phyloP scores from a whole-genome alignment of 2,329 filamentous ascomycete genomes.

The Monosporascus sp. region DNA sequence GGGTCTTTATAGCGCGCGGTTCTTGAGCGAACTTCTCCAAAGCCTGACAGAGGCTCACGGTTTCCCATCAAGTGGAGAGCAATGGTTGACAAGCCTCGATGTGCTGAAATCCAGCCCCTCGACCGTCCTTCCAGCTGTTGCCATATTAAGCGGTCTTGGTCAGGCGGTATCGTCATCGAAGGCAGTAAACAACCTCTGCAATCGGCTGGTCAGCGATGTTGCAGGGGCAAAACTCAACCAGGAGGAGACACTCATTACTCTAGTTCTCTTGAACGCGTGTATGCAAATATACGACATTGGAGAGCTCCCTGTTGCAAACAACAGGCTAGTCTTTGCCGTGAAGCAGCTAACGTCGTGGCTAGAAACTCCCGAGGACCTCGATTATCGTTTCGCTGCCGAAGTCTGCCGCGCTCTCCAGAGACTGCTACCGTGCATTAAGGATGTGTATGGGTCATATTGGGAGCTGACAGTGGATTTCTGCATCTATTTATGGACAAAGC shows the following conservation, averaged over 20 bases:
- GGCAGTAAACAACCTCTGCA: slow-evolving; percentile 48
- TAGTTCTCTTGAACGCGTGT: slow-evolving; percentile 51
- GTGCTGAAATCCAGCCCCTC: slow-evolving; percentile 41
- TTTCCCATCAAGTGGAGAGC: slow-evolving; percentile 39
- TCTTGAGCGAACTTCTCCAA: slow-evolving; percentile 45
- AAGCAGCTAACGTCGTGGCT: slow-evolving; percentile 73
- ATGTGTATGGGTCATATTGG: slow-evolving; percentile 90
- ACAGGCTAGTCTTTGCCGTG: slow-evolving; percentile 76
- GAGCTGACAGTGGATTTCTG: slow-evolving; percentile 57
- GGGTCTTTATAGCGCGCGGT: slow-evolving; percentile 49
- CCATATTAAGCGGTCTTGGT: slow-evolving; percentile 47
- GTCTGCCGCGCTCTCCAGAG: slow-evolving; percentile 52
- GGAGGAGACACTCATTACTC: slow-evolving; percentile 40
- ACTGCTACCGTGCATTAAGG: slow-evolving; percentile 68
- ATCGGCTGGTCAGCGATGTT: slow-evolving; percentile 57
- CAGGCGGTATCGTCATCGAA: slow-evolving; percentile 45
- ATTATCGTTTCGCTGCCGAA: slow-evolving; percentile 41
- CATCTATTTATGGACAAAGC: slow-evolving; percentile 50
- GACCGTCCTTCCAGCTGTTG: slow-evolving; percentile 44
- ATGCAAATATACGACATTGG: slow-evolving; percentile 47
- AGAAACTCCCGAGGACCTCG: slow-evolving; percentile 41
- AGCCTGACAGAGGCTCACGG: slow-evolving; percentile 42
- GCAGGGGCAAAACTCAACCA: slow-evolving; percentile 40
- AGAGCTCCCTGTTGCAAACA: slow-evolving; percentile 53
- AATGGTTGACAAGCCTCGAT: slow-evolving; percentile 40